Evolutionary conservation across 1,284 basidiomycete genomes (phyloP).

Genomic region (Puccinia polysora): DNA sequence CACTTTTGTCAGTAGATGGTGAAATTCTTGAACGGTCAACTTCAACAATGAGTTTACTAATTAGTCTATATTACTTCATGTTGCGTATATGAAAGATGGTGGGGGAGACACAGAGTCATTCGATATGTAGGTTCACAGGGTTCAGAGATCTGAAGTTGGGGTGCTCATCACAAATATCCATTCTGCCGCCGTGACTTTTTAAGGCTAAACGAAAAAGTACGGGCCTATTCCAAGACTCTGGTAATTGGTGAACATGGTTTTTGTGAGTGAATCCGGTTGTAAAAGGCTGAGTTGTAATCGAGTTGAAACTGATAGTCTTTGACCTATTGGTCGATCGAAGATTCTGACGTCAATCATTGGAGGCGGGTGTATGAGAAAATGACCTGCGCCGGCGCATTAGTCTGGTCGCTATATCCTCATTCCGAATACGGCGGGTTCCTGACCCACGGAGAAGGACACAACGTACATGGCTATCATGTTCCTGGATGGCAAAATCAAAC

Average conservation of each 20-base stretch:
- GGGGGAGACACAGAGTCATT: not conserved
- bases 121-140: not conserved
- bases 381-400: not conserved
- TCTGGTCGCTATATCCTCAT: not conserved
- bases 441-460: not conserved
- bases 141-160: not conserved
- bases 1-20: not conserved
- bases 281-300: not conserved
- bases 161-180: too few relatives aligned
- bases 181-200: too few relatives aligned
- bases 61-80: not conserved
- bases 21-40: not conserved
- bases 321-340: not conserved
- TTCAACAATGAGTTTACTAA: not conserved
- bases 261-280: not conserved
- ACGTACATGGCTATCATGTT: not conserved
- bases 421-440: not conserved
- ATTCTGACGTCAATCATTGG: not conserved
- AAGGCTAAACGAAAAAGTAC: not conserved
- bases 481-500: conserved; percentile 7
- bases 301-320: not conserved
- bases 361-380: not conserved
- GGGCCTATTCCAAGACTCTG: not conserved
- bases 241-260: conserved; percentile 13
- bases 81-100: not conserved